A percentile compares a stretch with the other conserved stretches of the same genome.
Conservation (phyloP, 176 grass and related monocot genomes). For the Thalia dealbata region DNA sequence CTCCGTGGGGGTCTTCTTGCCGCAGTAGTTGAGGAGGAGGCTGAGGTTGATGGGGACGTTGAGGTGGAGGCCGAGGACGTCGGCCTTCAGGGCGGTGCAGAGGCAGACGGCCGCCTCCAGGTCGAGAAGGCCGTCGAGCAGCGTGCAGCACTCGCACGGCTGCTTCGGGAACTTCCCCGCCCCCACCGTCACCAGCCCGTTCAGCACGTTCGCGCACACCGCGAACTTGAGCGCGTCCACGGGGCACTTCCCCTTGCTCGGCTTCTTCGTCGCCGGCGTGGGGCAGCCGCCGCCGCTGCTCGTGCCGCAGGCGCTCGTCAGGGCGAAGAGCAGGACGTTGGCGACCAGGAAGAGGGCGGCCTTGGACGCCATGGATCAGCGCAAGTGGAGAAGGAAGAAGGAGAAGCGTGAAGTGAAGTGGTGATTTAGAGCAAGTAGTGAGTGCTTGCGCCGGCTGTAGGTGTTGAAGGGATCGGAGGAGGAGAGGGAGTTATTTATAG, state of each 20-base stretch:
- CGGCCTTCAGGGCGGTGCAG: constrained; percentile 26
- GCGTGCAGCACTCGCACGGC: constrained; percentile 18
- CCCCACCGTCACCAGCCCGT: constrained; percentile 11
- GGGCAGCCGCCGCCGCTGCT: not conserved
- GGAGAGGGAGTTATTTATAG: not conserved
- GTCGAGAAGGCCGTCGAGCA: constrained; percentile 24
- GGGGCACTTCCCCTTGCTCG: constrained; percentile 16
- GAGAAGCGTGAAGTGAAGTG: no score
- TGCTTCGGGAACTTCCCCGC: constrained; percentile 9
- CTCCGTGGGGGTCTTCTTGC: constrained; percentile 8
- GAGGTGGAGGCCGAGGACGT: constrained; percentile 23
- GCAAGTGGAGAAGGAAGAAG: not conserved
- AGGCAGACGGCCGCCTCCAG: constrained; percentile 30
- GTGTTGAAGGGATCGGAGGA: not conserved
- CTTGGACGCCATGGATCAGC: constrained; percentile 18
- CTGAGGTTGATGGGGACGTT: constrained; percentile 29
- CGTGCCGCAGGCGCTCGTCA: constrained; percentile 18
- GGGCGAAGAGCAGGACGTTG: constrained; percentile 29
- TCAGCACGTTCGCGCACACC: constrained; percentile 25
- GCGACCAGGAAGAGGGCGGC: constrained; percentile 19
- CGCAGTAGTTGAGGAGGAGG: constrained; percentile 35
- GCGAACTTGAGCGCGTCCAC: constrained; percentile 21
- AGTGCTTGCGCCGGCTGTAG: not conserved
- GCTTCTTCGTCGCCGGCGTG: not conserved
- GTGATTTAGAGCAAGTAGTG: no score